Base-by-base conservation (phyloP, 345 rosid species). In the Cardamine chenopodiifolia region DNA sequence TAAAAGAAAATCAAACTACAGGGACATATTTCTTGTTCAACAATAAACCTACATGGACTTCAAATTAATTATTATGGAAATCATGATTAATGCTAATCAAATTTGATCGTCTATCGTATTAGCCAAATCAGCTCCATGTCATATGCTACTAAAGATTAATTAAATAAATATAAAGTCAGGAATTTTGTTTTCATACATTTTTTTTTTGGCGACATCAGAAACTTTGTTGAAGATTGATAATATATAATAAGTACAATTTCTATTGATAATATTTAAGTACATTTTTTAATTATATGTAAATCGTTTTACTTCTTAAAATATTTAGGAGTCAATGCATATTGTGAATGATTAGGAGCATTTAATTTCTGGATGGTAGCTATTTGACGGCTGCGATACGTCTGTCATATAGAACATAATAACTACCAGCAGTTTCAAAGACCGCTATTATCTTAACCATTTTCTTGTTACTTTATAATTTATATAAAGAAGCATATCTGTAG, bases 81-180 rank as follows among this genome's bases (percentile, higher is more conserved):
- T 31, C 12, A 69, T 61, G 40, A 62, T 61, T 76, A 61, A 9
- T 53, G 26, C 29, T 49, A 68, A 35, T 59, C 47, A 37, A 19
- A 20, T 52, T 39, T 44, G 9, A 31, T 70, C 29, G 25, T 31
- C 39, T 11, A 39, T 42, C 79, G 58, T 62, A 40, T 22, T 44
- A 22, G 54, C 75, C 79, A 62, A 25, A 75, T 69, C 79, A 69
- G 74, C 79, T 54, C 40, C 47, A 69, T 62, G 79, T 76, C 75
- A 76, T 53, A 14, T 53, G 29, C 39, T 53, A 65, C 49, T 14
- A 66, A 23, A 66, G 10, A 66, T 6, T 34, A 35, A 14, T 66
- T 66, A 12, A 55, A 54, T 68, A 15, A 13, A 54, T 25, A 55
- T 18, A 69, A 12, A 39, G 11, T 69, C 31, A 18, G 11, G 35